Evolutionary conservation across 2,329 filamentous ascomycete species (phyloP).

Genomic region (Fusarium staphyleae): DNA sequence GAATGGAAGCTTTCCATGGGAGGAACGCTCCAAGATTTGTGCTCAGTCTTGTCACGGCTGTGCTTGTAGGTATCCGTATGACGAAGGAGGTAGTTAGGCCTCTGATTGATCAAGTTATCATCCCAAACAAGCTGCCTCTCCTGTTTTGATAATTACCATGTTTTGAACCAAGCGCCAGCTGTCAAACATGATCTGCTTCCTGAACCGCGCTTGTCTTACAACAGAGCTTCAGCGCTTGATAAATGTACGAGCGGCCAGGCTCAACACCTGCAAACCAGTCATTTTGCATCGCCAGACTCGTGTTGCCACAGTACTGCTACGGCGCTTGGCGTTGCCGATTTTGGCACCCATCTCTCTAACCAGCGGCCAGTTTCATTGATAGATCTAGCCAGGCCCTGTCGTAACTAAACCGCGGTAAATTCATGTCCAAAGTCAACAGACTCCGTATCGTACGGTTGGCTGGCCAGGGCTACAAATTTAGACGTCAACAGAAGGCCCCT

Average conservation of each 20-base stretch:
- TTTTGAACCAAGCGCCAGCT: neutral
- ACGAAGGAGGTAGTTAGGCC: too few species aligned
- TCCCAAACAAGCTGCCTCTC: too few species aligned
- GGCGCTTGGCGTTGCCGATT: slow-evolving; percentile 30
- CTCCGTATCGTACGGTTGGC: slow-evolving; percentile 24
- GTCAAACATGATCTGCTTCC: too few species aligned
- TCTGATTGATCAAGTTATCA: too few species aligned
- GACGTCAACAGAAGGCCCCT: slow-evolving; percentile 20
- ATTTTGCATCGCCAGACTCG: slow-evolving; percentile 21
- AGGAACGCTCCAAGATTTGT: neutral
- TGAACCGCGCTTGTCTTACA: neutral
- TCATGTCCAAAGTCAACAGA: neutral
- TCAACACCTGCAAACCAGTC: slow-evolving; percentile 32
- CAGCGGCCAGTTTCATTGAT: slow-evolving; percentile 11
- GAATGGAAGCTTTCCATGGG: neutral
- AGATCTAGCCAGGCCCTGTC: slow-evolving; percentile 11
- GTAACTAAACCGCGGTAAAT: neutral
- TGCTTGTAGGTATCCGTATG: too few species aligned
- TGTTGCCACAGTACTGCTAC: slow-evolving; percentile 20
- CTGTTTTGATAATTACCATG: too few species aligned
- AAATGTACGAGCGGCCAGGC: slow-evolving; percentile 11
- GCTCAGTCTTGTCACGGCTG: too few species aligned
- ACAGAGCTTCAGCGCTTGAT: slow-evolving; percentile 6
- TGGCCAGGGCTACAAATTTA: slow-evolving; percentile 28
- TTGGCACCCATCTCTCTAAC: slow-evolving; percentile 25